phyloP scores from a whole-genome alignment of 83 land plant species.

The Picea abies region DNA sequence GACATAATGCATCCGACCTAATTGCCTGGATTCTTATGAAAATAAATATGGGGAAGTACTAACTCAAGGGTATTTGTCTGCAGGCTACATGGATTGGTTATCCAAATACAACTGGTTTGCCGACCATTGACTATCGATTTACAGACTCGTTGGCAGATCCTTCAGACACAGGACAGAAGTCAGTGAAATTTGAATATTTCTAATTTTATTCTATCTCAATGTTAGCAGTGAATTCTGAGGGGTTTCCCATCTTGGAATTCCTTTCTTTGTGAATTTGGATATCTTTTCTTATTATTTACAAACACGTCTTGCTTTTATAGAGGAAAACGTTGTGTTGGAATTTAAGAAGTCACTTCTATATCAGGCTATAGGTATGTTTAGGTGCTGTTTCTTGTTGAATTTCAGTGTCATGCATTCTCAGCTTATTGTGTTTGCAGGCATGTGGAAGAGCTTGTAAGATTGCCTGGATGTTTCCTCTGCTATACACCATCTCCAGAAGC shows the following conservation, averaged over 20 bases:
- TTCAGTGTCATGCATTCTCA: neutral
- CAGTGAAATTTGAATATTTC: conserved; percentile 17
- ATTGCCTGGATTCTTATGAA: neutral
- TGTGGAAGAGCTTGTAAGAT: conserved; percentile 90
- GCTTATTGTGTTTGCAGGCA: conserved; percentile 54
- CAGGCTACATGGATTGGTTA: conserved; percentile 99
- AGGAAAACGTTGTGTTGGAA: neutral
- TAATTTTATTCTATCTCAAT: conserved; percentile 5
- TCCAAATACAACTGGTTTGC: conserved; percentile 96
- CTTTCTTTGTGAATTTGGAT: neutral
- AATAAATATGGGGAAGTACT: neutral
- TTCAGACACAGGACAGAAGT: conserved; percentile 82
- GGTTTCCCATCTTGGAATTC: neutral
- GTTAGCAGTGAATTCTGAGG: neutral
- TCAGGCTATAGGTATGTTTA: neutral
- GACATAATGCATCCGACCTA: neutral
- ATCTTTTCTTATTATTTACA: neutral
- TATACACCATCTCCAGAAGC: conserved; percentile 97
- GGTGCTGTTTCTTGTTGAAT: conserved; percentile 3
- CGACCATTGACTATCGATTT: conserved; percentile 90
- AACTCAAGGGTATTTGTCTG: conserved; percentile 6
- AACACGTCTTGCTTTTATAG: neutral
- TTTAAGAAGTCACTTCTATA: neutral
- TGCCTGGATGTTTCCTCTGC: conserved; percentile 92
- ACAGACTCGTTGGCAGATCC: conserved; percentile 93